phyloP scores from a whole-genome alignment of 1,139 yeast species.

The Geotrichum europaeum region DNA sequence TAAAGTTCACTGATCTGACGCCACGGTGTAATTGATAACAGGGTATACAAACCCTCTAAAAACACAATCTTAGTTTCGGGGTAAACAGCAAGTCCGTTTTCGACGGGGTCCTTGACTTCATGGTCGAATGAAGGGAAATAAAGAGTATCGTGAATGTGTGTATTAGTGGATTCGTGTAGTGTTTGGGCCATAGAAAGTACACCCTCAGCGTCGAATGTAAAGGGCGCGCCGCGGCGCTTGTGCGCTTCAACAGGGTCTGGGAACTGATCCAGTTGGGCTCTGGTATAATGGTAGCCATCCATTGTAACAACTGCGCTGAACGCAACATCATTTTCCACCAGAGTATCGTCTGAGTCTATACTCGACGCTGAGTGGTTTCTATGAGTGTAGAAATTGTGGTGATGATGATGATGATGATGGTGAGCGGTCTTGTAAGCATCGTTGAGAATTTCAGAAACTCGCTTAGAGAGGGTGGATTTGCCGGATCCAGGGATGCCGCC shows the following conservation, averaged over 20 bases:
- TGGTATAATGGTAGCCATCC: conserved; percentile 81
- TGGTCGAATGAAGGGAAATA: conserved; percentile 71
- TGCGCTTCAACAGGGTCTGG: conserved; percentile 53
- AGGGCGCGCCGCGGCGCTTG: conserved; percentile 73
- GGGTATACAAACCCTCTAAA: conserved; percentile 47
- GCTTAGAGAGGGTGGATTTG: conserved; percentile 58
- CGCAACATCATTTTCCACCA: not conserved
- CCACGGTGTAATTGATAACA: conserved; percentile 38
- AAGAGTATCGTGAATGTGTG: not conserved
- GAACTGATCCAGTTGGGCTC: conserved; percentile 47
- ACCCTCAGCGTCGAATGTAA: conserved; percentile 63
- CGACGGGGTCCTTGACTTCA: conserved; percentile 51
- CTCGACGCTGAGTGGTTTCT: not conserved
- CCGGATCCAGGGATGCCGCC: conserved; percentile 85
- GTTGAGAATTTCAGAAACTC: conserved; percentile 34
- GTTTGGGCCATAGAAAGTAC: conserved; percentile 37
- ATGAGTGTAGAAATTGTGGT: not conserved
- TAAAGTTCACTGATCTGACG: conserved; percentile 24
- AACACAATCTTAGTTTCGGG: conserved; percentile 44
- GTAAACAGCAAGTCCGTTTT: conserved; percentile 44
- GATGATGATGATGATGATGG: not conserved
- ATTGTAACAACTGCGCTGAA: conserved; percentile 42
- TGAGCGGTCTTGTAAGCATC: conserved; percentile 2
- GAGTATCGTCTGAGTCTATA: not conserved
- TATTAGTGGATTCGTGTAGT: conserved; percentile 18